phyloP scores from a whole-genome alignment of 257 asterid species.

The Penstemon eatonii region DNA sequence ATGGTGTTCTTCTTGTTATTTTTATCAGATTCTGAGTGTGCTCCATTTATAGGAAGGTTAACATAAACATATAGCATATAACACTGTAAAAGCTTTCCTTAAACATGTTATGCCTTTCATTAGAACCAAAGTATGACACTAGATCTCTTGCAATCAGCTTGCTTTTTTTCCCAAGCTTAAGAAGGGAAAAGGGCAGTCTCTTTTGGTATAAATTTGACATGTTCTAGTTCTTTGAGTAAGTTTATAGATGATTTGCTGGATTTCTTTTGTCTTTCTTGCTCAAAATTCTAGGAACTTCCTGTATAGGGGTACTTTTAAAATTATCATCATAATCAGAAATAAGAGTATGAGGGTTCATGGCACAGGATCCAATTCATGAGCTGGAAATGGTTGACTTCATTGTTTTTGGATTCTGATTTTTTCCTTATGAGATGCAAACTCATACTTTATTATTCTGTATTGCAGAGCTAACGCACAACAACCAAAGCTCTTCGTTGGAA shows the following conservation, averaged over 20 bases:
- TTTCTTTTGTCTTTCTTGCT: not conserved
- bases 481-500: constrained; percentile 81
- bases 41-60: not conserved
- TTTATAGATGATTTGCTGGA: not conserved
- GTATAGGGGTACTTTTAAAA: not conserved
- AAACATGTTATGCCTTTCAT: not conserved
- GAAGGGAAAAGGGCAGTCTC: not conserved
- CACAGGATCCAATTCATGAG: not conserved
- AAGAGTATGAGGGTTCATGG: constrained; percentile 10
- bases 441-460: constrained; percentile 14
- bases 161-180: not conserved
- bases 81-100: not conserved
- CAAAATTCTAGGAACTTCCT: not conserved
- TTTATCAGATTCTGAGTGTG: not conserved
- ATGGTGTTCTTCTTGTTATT: not conserved
- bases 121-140: not conserved
- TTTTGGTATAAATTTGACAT: not conserved
- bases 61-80: not conserved
- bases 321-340: not conserved
- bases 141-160: not conserved
- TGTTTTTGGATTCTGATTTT: not conserved
- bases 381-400: not conserved
- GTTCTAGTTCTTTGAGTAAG: not conserved
- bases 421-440: constrained; percentile 9
- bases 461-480: constrained; percentile 82